phyloP scores from a whole-genome alignment of 495 filamentous ascomycete species.

The Penicillium dipodomyicola region DNA sequence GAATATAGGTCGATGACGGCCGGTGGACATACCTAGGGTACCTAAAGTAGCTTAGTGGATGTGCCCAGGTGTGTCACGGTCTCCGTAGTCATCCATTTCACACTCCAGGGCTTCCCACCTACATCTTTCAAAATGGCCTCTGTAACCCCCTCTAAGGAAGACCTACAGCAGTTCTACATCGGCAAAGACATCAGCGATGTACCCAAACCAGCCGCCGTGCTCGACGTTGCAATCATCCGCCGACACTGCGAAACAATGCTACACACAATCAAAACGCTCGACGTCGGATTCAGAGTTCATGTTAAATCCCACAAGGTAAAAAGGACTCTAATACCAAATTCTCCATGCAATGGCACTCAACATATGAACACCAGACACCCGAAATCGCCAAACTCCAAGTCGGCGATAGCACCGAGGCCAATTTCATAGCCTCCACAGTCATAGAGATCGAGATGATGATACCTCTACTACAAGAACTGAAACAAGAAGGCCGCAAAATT shows the following conservation, averaged over 20 bases:
- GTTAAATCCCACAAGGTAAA: constrained; percentile 84
- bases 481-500: constrained; percentile 46
- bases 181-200: constrained; percentile 61
- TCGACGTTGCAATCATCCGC: constrained; percentile 66
- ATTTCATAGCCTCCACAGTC: constrained; percentile 76
- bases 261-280: constrained; percentile 54
- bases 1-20: too few species aligned
- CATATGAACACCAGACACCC: constrained; percentile 51
- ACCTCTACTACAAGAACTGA: constrained; percentile 59
- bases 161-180: constrained; percentile 49
- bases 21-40: too few species aligned
- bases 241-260: constrained; percentile 76
- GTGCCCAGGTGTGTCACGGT: too few species aligned
- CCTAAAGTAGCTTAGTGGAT: too few species aligned
- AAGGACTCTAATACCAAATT: not conserved
- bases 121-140: constrained; percentile 10
- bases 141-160: constrained; percentile 22
- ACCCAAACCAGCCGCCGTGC: constrained; percentile 63
- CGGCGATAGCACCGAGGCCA: constrained; percentile 52
- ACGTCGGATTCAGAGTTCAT: constrained; percentile 72
- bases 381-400: constrained; percentile 76
- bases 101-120: not conserved
- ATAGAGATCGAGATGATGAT: constrained; percentile 69
- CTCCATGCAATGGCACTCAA: not conserved
- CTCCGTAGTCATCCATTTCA: not conserved